These are phyloP conservation scores for Lindgomyces ingoldianus DNA, from an alignment of 495 filamentous ascomycete species.

Conservation along the genomic window DNA sequence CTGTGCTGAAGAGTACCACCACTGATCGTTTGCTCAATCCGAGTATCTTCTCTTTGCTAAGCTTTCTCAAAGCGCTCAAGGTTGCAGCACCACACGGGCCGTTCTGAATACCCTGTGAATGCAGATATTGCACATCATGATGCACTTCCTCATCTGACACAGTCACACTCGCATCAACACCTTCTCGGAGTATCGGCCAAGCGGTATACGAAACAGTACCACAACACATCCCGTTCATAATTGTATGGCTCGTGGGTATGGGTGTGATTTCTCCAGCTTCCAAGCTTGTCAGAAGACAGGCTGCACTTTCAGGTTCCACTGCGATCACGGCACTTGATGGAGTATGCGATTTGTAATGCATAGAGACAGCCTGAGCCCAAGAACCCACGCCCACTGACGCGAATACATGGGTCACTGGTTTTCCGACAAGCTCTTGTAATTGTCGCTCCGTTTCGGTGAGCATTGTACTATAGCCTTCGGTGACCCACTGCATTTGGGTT, in stretches of 20 bases:
- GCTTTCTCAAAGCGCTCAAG: conserved; percentile 57
- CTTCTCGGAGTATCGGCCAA: conserved; percentile 58
- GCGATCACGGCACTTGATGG: conserved; percentile 49
- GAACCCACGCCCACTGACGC: conserved; percentile 67
- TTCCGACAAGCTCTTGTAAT: conserved; percentile 38
- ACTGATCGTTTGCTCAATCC: conserved; percentile 51
- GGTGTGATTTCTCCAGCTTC: conserved; percentile 47
- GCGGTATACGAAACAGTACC: conserved; percentile 64
- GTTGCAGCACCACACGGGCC: conserved; percentile 68
- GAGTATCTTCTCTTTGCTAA: conserved; percentile 42
- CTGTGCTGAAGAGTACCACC: conserved; percentile 53
- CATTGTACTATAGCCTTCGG: conserved; percentile 72
- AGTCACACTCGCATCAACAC: conserved; percentile 60
- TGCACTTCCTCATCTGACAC: conserved; percentile 61
- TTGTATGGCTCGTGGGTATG: conserved; percentile 55
- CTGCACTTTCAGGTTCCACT: conserved; percentile 66
- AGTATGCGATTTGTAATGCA: conserved; percentile 55
- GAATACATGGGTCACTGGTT: conserved; percentile 49
- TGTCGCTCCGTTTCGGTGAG: conserved; percentile 63
- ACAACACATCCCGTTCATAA: conserved; percentile 71
- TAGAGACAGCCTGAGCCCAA: conserved; percentile 60
- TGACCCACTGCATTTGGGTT: conserved; percentile 59
- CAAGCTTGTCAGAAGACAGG: conserved; percentile 58
- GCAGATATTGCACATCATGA: conserved; percentile 53
- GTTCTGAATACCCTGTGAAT: conserved; percentile 48